Conservation (phyloP, 768 basidiomycete species). For the Phylloporus sp. region DNA sequence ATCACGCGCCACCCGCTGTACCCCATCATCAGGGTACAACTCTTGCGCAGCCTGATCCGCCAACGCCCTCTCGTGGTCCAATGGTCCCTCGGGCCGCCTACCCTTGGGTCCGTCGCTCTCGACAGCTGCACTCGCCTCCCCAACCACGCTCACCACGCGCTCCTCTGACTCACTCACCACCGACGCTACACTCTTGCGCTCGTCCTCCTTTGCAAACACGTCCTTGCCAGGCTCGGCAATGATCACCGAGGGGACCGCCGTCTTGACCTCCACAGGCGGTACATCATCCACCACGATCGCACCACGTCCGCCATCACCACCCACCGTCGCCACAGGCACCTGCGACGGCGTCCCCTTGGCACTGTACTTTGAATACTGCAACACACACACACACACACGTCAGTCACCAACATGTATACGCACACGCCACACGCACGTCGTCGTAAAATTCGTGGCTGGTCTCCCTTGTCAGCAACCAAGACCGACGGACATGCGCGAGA, state of each 20-base stretch:
- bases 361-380: conserved; percentile 49
- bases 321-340: conserved; percentile 42
- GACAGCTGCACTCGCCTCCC: neutral
- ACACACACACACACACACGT: neutral
- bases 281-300: conserved; percentile 51
- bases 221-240: conserved; percentile 72
- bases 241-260: conserved; percentile 44
- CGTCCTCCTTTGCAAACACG: conserved; percentile 56
- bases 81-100: conserved; percentile 38
- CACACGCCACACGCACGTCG: conserved; percentile 43
- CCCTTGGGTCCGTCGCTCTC: neutral
- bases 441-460: conserved; percentile 65
- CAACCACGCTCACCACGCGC: conserved; percentile 37
- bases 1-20: neutral
- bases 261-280: conserved; percentile 24
- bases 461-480: neutral
- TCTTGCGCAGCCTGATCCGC: conserved; percentile 53
- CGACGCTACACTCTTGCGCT: conserved; percentile 42
- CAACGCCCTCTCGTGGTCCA: conserved; percentile 47
- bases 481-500: neutral
- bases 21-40: conserved; percentile 39
- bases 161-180: conserved; percentile 4
- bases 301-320: conserved; percentile 52
- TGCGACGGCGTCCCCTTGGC: conserved; percentile 39
- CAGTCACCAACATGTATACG: neutral